Conservation (phyloP, 805 yeast species). For the Teunomyces atbi region DNA sequence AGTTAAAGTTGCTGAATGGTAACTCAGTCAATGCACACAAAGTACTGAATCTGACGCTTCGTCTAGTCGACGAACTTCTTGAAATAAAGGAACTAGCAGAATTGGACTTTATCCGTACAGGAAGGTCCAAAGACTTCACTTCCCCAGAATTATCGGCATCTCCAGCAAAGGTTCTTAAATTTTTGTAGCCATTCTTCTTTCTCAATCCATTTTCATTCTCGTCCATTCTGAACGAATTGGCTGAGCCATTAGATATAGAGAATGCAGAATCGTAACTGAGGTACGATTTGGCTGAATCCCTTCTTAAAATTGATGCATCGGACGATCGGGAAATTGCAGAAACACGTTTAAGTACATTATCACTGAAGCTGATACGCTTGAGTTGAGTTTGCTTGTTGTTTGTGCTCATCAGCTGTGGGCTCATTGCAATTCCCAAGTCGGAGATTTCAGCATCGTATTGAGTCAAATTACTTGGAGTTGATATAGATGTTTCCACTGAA, state of each 20-base stretch:
- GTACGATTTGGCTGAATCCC: constrained; percentile 49
- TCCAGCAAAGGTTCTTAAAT: constrained; percentile 41
- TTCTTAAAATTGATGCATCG: constrained; percentile 29
- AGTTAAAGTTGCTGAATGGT: constrained; percentile 25
- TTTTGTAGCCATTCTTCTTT: constrained; percentile 50
- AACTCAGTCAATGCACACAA: constrained; percentile 40
- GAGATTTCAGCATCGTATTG: constrained; percentile 40
- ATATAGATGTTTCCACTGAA: constrained; percentile 20
- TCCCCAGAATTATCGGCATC: constrained; percentile 5
- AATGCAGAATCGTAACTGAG: constrained; percentile 60
- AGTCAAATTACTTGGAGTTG: constrained; percentile 38
- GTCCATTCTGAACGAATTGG: constrained; percentile 13
- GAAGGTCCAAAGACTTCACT: constrained; percentile 9
- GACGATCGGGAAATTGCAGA: constrained; percentile 31
- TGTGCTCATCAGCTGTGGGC: constrained; percentile 32
- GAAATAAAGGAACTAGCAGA: constrained; percentile 22
- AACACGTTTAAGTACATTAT: constrained; percentile 15
- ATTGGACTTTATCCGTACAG: constrained; percentile 11
- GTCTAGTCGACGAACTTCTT: constrained; percentile 23
- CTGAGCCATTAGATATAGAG: constrained; percentile 30
- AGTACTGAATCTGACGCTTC: constrained; percentile 36
- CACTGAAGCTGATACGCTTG: constrained; percentile 26
- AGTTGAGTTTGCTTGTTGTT: constrained; percentile 7
- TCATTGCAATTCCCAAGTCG: constrained; percentile 42
- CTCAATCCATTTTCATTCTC: constrained; percentile 26